Base-by-base conservation (phyloP, 139 green algal genomes). In the Chlamydomonas asymmetrica region DNA sequence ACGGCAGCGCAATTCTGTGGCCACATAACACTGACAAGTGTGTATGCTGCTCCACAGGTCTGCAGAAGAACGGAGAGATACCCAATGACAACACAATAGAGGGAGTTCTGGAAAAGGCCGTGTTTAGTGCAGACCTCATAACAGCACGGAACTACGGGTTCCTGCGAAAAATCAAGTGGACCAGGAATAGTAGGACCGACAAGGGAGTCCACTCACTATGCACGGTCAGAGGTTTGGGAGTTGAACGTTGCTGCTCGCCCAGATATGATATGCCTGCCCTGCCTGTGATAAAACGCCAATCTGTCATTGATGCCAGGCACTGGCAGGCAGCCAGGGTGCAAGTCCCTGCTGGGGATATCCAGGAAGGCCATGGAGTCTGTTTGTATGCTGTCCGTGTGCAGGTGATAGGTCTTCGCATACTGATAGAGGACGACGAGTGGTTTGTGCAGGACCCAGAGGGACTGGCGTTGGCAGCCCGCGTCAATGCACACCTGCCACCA, bases 121-220 rank as follows among this genome's bases (percentile, higher is more conserved):
- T 95, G 38, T 78, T 80, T 29, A 52, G 16, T 5, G 74, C 80
- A 3, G 89, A 84, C 3, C 71, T 85, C 8, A 93, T 94, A 48
- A 63, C 82, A 29, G 43, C 71, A 0, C 80, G 61, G n/a, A 93
- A 96, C 75, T 74, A 70, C 50, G 70, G 70, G 3, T 56, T 68
- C 40, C 40, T 76, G 29, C 40, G 60, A 3, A 76, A 76, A 59
- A 66, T 88, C 50, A 85, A 87, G 40, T 99, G 93, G 93, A 91
- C 85, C 41, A 85, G 96, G 0, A 92, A 93, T 10, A 92, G 91
- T 7, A 82, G 96, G 31, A 99, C 96, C 23, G 96, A 99, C 91
- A 98, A 98, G 83, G 96, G 96, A 29, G 96, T 99, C 57, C 87
- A 92, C 82, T 87, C 80, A 1, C 74, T 92, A 7, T 68, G 70